Conservation (phyloP, 768 basidiomycete genomes). For the Royoungia palumana region DNA sequence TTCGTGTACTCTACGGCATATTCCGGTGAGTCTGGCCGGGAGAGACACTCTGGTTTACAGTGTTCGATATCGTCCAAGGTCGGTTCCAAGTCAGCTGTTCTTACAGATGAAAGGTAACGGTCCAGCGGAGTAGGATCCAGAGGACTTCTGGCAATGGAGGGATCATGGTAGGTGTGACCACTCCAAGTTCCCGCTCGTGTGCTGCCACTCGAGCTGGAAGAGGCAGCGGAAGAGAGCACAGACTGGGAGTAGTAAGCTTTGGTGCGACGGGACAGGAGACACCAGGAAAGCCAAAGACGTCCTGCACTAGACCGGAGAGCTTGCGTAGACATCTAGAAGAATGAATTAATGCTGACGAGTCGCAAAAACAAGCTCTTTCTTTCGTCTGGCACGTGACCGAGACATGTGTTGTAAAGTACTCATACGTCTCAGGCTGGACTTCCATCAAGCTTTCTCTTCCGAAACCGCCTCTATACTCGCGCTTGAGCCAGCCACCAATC, state of each 20-base stretch:
- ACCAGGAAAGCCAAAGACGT: conserved; percentile 18
- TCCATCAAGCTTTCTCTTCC: conserved; percentile 6
- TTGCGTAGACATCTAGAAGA: conserved; percentile 20
- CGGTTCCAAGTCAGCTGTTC: conserved; percentile 42
- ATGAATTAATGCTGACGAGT: not conserved
- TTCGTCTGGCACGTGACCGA: too few species aligned
- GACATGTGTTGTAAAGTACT: not conserved
- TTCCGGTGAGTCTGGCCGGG: conserved; percentile 38
- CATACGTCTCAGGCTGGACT: not conserved
- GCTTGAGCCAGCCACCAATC: conserved; percentile 16
- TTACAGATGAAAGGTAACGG: conserved; percentile 53
- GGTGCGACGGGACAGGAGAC: conserved; percentile 11
- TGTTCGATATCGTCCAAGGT: conserved; percentile 62
- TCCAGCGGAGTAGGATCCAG: conserved; percentile 48
- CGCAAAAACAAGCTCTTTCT: too few species aligned
- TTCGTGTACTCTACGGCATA: conserved; percentile 54
- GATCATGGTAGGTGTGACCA: conserved; percentile 1
- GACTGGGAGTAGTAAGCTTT: conserved; percentile 27
- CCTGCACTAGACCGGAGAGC: conserved; percentile 14
- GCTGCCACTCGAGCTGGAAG: not conserved
- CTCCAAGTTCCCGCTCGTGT: conserved; percentile 1
- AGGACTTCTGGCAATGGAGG: conserved; percentile 21
- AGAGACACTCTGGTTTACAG: conserved; percentile 42
- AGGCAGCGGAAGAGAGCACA: conserved; percentile 11
- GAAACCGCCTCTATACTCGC: conserved; percentile 8